Conservation (phyloP, 805 yeast genomes). For the Cyberlindnera americana region DNA sequence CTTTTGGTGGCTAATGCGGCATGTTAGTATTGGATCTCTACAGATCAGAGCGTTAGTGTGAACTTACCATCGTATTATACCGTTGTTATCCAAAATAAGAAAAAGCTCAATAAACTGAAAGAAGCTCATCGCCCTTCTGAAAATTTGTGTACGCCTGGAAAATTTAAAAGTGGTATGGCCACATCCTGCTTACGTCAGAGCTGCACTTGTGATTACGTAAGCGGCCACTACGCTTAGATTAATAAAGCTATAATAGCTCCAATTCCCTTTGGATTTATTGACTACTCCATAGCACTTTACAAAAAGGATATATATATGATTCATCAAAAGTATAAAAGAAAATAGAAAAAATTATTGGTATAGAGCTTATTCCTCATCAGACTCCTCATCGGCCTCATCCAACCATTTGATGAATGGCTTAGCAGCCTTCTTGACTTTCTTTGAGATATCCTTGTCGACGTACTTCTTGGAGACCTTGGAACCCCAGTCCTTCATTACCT, state of each 20-base stretch:
- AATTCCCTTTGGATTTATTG: too few relatives aligned
- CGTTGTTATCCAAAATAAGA: too few relatives aligned
- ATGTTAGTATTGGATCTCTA: background rate
- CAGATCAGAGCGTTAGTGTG: background rate
- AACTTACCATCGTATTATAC: background rate
- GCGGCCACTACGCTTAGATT: too few relatives aligned
- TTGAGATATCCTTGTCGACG: constrained; percentile 86
- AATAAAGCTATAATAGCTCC: too few relatives aligned
- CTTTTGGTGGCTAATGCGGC: constrained; percentile 34
- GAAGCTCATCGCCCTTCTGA: constrained; percentile 8
- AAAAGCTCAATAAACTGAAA: too few relatives aligned
- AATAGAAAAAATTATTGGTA: too few relatives aligned
- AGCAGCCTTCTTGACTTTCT: constrained; percentile 94
- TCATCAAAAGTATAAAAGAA: too few relatives aligned
- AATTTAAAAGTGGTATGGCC: too few relatives aligned
- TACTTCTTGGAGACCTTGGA: constrained; percentile 88
- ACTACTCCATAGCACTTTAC: too few relatives aligned
- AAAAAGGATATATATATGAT: too few relatives aligned
- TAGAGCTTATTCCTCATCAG: constrained; percentile 31
- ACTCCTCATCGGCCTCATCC: constrained; percentile 85
- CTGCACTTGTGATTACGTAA: too few relatives aligned
- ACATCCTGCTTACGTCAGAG: constrained; percentile 1
- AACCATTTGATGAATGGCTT: constrained; percentile 95
- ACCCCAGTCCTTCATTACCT: constrained; percentile 79
- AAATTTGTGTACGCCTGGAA: constrained; percentile 4